Conservation (phyloP, 1,284 basidiomycete genomes). For the Boletellus deceptivus region DNA sequence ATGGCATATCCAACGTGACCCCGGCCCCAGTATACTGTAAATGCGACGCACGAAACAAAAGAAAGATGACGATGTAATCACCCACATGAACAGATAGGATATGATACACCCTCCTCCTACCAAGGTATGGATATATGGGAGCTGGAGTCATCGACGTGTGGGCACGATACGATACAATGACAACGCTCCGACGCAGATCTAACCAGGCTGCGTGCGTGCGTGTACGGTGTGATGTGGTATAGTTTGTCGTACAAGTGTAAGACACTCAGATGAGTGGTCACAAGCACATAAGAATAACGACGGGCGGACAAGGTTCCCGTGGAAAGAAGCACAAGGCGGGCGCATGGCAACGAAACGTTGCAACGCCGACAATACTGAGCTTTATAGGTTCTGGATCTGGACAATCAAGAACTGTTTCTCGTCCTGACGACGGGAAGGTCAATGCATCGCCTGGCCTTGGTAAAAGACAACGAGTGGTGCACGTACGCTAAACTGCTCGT, state of each 20-base stretch:
- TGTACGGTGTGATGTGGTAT: not conserved
- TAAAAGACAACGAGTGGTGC: not conserved
- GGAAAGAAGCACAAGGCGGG: not conserved
- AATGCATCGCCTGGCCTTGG: not conserved
- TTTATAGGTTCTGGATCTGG: slow-evolving; percentile 78
- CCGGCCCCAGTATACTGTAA: not conserved
- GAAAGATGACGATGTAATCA: not conserved
- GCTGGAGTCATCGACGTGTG: slow-evolving; percentile 7
- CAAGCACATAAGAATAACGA: slow-evolving; percentile 11
- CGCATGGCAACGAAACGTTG: not conserved
- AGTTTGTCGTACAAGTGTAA: slow-evolving; percentile 4
- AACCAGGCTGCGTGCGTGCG: not conserved
- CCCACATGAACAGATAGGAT: not conserved
- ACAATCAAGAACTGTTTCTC: slow-evolving; percentile 96
- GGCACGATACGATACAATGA: slow-evolving; percentile 15
- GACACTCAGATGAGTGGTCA: slow-evolving; percentile 3
- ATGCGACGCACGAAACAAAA: not conserved
- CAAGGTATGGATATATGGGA: slow-evolving; percentile 8
- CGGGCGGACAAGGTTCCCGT: not conserved
- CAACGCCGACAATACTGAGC: not conserved
- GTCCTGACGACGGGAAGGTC: slow-evolving; percentile 49
- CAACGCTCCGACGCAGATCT: slow-evolving; percentile 1
- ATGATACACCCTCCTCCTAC: not conserved
- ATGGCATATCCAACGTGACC: not conserved
- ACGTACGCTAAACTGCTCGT: slow-evolving; percentile 88